phyloP scores from a whole-genome alignment of 1,284 basidiomycete genomes.

The Cutaneotrichosporon cutaneum region DNA sequence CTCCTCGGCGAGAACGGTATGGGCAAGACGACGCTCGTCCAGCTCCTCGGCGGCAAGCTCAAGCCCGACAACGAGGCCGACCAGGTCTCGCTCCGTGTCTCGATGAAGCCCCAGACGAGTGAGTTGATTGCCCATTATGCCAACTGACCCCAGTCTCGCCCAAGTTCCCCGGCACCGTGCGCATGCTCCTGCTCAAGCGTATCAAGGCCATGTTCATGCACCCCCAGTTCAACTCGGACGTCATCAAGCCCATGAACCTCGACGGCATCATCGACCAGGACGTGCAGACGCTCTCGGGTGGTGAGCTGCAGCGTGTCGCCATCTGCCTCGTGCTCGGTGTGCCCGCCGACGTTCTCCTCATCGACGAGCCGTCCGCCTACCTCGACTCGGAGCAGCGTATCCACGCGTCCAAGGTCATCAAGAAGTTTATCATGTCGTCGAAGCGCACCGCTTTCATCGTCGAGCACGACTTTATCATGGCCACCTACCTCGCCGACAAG shows the following conservation, averaged over 20 bases:
- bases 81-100: constrained; percentile 71
- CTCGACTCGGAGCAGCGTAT: constrained; percentile 98
- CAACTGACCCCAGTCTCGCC: constrained; percentile 66
- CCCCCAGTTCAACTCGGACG: constrained; percentile 94
- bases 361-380: constrained; percentile 66
- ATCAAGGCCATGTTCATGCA: constrained; percentile 95
- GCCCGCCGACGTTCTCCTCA: constrained; percentile 69
- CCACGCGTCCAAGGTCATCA: constrained; percentile 93
- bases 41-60: constrained; percentile 80
- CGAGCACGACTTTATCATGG: constrained; percentile 53
- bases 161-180: constrained; percentile 89
- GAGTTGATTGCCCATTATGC: constrained; percentile 20
- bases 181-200: constrained; percentile 86
- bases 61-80: constrained; percentile 78
- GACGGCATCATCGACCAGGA: constrained; percentile 94
- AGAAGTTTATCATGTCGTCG: constrained; percentile 88
- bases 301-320: constrained; percentile 93
- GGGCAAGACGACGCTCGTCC: constrained; percentile 95
- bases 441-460: constrained; percentile 85
- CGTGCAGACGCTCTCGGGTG: constrained; percentile 92
- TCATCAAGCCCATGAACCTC: constrained; percentile 88
- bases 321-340: constrained; percentile 82
- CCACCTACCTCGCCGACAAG: constrained; percentile 93
- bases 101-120: constrained; percentile 81
- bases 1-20: constrained; percentile 97